A percentile compares a stretch with the other conserved stretches of the same genome.
Conservation (phyloP, 345 rosid species). For the Cardamine occulta region DNA sequence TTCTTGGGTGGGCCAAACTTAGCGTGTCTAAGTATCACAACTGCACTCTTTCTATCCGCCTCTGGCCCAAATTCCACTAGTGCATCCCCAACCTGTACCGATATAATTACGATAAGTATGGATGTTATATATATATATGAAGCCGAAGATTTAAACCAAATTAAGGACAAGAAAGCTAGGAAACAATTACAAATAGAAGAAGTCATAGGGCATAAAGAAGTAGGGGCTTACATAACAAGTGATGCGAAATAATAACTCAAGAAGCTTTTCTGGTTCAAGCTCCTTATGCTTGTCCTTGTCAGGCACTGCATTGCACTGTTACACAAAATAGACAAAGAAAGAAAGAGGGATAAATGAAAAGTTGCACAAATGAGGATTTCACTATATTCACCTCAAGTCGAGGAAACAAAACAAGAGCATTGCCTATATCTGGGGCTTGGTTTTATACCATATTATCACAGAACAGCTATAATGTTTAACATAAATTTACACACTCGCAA, state of each 20-base stretch:
- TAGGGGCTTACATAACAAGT: constrained; percentile 53
- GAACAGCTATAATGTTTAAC: not conserved
- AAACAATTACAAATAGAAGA: not conserved
- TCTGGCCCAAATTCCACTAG: constrained; percentile 72
- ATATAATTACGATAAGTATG: constrained; percentile 15
- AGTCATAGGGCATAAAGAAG: not conserved
- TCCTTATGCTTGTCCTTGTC: constrained; percentile 51
- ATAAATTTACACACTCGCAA: not conserved
- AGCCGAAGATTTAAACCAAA: not conserved
- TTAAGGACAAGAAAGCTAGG: constrained; percentile 7
- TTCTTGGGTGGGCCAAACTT: constrained; percentile 79
- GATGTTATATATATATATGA: not conserved
- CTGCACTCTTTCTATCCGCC: constrained; percentile 65
- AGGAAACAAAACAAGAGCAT: not conserved
- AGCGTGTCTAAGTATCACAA: constrained; percentile 63
- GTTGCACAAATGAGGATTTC: not conserved
- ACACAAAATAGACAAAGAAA: constrained; percentile 30
- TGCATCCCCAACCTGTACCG: constrained; percentile 67
- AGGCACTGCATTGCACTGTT: constrained; percentile 69
- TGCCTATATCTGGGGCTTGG: not conserved
- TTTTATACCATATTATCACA: not conserved
- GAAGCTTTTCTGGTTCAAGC: constrained; percentile 63
- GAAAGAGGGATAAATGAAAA: not conserved
- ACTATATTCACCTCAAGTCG: constrained; percentile 1
- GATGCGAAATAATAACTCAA: constrained; percentile 64